Evolutionary conservation across 257 asterid species (phyloP).

Genomic region (Plantago ovata): DNA sequence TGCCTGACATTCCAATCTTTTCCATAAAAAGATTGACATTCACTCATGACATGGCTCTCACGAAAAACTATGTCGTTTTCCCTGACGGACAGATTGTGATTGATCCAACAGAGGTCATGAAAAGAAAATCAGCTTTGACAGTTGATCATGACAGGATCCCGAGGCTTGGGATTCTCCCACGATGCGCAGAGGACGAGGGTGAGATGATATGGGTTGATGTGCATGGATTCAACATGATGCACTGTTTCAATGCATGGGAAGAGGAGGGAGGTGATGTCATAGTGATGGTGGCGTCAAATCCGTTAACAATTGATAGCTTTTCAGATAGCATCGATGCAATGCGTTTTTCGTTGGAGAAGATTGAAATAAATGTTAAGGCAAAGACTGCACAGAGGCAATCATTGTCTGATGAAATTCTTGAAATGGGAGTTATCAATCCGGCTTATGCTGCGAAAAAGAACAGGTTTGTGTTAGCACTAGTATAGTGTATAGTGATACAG

Average conservation of each 20-base stretch:
- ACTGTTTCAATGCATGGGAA: conserved; percentile 66
- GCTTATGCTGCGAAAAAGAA: conserved; percentile 47
- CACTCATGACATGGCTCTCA: conserved; percentile 56
- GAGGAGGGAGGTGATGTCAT: conserved; percentile 54
- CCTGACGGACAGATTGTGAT: conserved; percentile 47
- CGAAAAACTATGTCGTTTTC: conserved; percentile 48
- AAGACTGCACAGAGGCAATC: conserved; percentile 35
- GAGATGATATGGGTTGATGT: conserved; percentile 55
- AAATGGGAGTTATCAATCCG: conserved; percentile 54
- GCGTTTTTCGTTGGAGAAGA: conserved; percentile 39
- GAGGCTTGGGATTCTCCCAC: conserved; percentile 49
- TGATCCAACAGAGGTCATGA: conserved; percentile 30
- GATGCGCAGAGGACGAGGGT: conserved; percentile 44
- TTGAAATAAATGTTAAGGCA: conserved; percentile 40
- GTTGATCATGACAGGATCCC: conserved; percentile 37
- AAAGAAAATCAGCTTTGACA: conserved; percentile 39
- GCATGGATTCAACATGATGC: conserved; percentile 47
- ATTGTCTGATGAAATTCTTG: conserved; percentile 38
- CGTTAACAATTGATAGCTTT: conserved; percentile 40
- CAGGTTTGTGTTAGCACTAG: conserved; percentile 21
- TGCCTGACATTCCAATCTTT: conserved; percentile 38
- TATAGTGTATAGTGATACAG: neutral
- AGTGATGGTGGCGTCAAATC: conserved; percentile 55
- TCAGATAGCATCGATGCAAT: conserved; percentile 45
- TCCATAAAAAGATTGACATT: conserved; percentile 34